Conservation (phyloP, 2,329 filamentous ascomycete genomes). For the Graphiopsis chlorocephala region DNA sequence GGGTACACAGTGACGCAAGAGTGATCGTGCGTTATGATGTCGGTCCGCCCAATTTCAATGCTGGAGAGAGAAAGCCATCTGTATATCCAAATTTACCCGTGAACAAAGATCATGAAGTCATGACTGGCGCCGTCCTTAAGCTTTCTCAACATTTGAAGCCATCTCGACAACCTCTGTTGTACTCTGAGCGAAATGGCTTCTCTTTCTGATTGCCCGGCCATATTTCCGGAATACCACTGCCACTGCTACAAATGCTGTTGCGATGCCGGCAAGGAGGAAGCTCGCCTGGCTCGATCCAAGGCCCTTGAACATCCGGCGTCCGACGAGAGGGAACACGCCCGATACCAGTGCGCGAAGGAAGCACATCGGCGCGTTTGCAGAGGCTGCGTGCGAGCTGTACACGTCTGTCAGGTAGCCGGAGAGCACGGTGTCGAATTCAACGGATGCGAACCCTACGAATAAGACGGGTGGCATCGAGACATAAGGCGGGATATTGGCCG, state of each 20-base stretch:
- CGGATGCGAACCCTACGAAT: constrained; percentile 48
- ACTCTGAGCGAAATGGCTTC: not conserved
- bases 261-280: constrained; percentile 42
- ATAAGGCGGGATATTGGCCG: constrained; percentile 25
- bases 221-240: not conserved
- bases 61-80: too few relatives aligned
- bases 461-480: constrained; percentile 33
- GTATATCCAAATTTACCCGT: too few relatives aligned
- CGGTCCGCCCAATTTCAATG: too few relatives aligned
- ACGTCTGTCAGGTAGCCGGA: constrained; percentile 46
- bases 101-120: not conserved
- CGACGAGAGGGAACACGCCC: constrained; percentile 43
- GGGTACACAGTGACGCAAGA: not conserved
- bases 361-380: constrained; percentile 43
- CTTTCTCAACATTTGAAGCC: not conserved
- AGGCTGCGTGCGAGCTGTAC: constrained; percentile 45
- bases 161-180: not conserved
- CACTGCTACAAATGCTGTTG: constrained; percentile 36
- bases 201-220: not conserved
- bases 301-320: constrained; percentile 38
- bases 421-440: constrained; percentile 45
- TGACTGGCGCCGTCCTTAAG: not conserved
- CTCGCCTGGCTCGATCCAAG: constrained; percentile 41
- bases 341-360: constrained; percentile 41
- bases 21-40: too few relatives aligned